A percentile compares a stretch with the other conserved stretches of the same genome.
phyloP scores from a whole-genome alignment of 192 early-diverging fungal genomes.

The Linnemannia hyalina region DNA sequence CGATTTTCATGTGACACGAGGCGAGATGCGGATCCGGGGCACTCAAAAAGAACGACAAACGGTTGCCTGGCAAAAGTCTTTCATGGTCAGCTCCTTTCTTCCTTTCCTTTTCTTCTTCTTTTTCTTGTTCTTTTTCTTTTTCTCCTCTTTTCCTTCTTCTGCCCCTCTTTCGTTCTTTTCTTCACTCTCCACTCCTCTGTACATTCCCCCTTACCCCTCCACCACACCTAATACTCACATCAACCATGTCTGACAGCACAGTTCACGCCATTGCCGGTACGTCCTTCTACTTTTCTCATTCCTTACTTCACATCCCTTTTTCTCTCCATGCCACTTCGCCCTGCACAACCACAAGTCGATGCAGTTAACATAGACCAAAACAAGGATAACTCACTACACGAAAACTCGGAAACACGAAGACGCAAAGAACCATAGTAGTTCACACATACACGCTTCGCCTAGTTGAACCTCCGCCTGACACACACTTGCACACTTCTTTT shows the following conservation, averaged over 20 bases:
- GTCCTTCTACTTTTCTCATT: not conserved
- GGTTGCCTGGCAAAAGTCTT: not conserved
- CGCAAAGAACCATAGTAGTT: too few species aligned
- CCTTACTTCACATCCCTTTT: not conserved
- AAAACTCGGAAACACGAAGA: not conserved
- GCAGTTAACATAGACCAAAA: not conserved
- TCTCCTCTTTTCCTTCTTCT: conserved; percentile 24
- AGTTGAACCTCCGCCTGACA: not conserved
- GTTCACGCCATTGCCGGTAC: conserved; percentile 74
- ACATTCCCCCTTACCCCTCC: not conserved
- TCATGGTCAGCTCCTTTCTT: not conserved
- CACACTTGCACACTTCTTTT: not conserved
- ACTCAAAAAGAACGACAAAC: not conserved
- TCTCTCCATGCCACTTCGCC: not conserved
- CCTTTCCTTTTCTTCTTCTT: conserved; percentile 23
- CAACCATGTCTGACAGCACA: conserved; percentile 70
- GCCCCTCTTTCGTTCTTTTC: conserved; percentile 2
- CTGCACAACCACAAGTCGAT: not conserved
- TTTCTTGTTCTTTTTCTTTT: conserved; percentile 7
- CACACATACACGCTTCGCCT: too few species aligned
- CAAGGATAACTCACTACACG: not conserved
- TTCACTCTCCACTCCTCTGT: too few species aligned
- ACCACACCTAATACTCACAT: not conserved
- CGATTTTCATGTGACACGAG: conserved; percentile 3
- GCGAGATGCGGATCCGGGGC: not conserved